Conservation (phyloP, 106 monocot genomes). For the Phalaenopsis equestris region DNA sequence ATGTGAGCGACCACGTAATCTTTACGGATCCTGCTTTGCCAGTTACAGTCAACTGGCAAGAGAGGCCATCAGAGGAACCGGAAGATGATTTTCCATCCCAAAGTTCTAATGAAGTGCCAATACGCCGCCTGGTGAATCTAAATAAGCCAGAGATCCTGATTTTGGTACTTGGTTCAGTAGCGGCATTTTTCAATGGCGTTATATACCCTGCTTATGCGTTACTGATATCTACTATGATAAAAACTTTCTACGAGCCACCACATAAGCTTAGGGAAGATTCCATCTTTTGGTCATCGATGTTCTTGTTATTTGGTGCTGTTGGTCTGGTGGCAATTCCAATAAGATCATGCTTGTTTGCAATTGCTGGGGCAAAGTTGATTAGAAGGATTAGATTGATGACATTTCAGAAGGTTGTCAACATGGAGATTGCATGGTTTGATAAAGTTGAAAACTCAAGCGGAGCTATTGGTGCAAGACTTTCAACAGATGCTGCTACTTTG, state of each 20-base stretch:
- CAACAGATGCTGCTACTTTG: conserved; percentile 49
- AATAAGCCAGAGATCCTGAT: conserved; percentile 52
- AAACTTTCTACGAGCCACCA: conserved; percentile 42
- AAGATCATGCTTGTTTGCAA: conserved; percentile 37
- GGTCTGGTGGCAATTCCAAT: conserved; percentile 30
- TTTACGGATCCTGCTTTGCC: conserved; percentile 21
- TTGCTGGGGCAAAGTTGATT: conserved; percentile 52
- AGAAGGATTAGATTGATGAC: conserved; percentile 54
- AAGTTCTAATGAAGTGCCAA: conserved; percentile 20
- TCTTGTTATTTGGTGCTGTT: conserved; percentile 27
- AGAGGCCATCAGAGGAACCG: conserved; percentile 4
- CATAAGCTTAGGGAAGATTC: conserved; percentile 37
- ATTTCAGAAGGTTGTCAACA: conserved; percentile 53
- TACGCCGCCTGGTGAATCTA: conserved; percentile 43
- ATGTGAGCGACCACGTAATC: conserved; percentile 24
- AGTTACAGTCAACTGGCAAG: conserved; percentile 23
- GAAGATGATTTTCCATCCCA: not conserved
- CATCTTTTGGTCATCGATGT: conserved; percentile 37
- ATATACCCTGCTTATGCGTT: conserved; percentile 36
- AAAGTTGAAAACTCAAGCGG: conserved; percentile 48
- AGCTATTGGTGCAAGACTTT: conserved; percentile 50
- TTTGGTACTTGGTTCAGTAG: conserved; percentile 34
- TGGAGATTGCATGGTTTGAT: conserved; percentile 69
- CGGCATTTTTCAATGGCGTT: conserved; percentile 32
- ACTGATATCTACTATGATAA: conserved; percentile 36